Evolutionary conservation across 2,329 filamentous ascomycete species (phyloP).

Genomic region (Fusarium lateritium): DNA sequence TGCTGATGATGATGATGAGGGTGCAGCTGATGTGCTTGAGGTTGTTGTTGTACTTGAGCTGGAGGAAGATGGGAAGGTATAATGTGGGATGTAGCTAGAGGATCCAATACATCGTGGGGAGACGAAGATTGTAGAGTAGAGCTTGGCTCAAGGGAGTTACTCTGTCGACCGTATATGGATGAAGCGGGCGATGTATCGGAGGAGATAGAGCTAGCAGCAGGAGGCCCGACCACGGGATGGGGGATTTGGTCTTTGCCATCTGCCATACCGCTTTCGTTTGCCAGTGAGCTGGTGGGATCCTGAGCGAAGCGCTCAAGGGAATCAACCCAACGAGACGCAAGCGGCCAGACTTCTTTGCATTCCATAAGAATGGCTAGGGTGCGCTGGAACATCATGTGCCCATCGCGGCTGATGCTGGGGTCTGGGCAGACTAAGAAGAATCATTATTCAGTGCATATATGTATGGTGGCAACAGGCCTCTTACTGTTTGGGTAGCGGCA

Average conservation of each 20-base stretch:
- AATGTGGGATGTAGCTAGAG: conserved; percentile 23
- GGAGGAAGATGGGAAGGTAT: conserved; percentile 37
- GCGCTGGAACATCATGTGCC: conserved; percentile 62
- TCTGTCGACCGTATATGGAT: conserved; percentile 28
- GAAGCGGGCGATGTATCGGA: conserved; percentile 40
- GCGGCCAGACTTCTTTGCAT: conserved; percentile 66
- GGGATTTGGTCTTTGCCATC: conserved; percentile 60
- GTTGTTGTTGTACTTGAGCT: conserved; percentile 43
- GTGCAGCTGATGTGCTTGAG: conserved; percentile 16
- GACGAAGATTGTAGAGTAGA: conserved; percentile 32
- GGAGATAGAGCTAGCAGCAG: conserved; percentile 31
- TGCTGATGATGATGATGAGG: conserved; percentile 25
- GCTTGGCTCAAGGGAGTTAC: conserved; percentile 26
- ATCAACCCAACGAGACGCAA: conserved; percentile 68
- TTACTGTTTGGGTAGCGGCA: conserved; percentile 66
- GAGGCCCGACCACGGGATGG: conserved; percentile 31
- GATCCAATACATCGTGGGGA: conserved; percentile 29
- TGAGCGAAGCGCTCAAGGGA: conserved; percentile 63
- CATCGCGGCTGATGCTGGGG: conserved; percentile 56
- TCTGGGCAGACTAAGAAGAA: conserved; percentile 60
- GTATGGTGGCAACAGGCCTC: conserved; percentile 29
- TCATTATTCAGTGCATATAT: conserved; percentile 17
- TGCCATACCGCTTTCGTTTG: conserved; percentile 65
- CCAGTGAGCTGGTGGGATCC: conserved; percentile 59
- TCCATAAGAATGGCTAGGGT: conserved; percentile 63